A percentile compares a stretch with the other conserved stretches of the same genome.
Conservation (phyloP, 176 grass and related monocot species). For the Raddia guianensis region DNA sequence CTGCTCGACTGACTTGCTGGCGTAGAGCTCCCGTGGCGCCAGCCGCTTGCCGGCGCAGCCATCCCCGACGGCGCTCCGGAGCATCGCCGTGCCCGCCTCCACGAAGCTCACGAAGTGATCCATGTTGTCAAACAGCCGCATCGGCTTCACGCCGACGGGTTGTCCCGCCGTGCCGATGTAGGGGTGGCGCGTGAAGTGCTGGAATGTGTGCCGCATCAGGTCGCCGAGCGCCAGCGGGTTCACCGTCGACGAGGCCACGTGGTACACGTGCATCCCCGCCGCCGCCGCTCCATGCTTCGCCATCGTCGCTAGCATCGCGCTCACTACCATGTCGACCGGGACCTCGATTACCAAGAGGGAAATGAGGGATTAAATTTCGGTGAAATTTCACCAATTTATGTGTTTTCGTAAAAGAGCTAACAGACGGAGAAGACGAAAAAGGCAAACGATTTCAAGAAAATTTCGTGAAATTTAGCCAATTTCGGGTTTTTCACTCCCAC, state of each 20-base stretch:
- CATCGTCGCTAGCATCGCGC: constrained; percentile 84
- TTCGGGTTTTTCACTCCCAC: too few relatives aligned
- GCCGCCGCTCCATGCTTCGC: constrained; percentile 52
- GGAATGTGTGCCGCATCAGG: constrained; percentile 62
- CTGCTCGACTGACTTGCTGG: constrained; percentile 73
- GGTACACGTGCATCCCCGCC: constrained; percentile 78
- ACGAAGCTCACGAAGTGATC: constrained; percentile 74
- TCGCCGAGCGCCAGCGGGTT: constrained; percentile 86
- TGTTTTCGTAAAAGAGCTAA: too few relatives aligned
- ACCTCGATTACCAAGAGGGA: constrained; percentile 46
- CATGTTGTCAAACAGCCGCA: constrained; percentile 71
- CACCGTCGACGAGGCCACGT: constrained; percentile 79
- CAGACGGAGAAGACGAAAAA: too few relatives aligned
- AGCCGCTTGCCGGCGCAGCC: constrained; percentile 12
- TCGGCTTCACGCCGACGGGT: constrained; percentile 61
- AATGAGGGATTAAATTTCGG: too few relatives aligned
- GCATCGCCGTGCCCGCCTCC: constrained; percentile 53
- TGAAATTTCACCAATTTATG: too few relatives aligned
- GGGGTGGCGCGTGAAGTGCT: constrained; percentile 69
- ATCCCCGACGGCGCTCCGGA: constrained; percentile 33
- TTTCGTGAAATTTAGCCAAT: too few relatives aligned
- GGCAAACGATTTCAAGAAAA: too few relatives aligned
- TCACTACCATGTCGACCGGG: constrained; percentile 97
- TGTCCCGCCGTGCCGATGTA: constrained; percentile 62
- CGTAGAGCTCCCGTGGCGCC: constrained; percentile 51